phyloP scores from a whole-genome alignment of 2,329 filamentous ascomycete species.

The Aureobasidium subglaciale region DNA sequence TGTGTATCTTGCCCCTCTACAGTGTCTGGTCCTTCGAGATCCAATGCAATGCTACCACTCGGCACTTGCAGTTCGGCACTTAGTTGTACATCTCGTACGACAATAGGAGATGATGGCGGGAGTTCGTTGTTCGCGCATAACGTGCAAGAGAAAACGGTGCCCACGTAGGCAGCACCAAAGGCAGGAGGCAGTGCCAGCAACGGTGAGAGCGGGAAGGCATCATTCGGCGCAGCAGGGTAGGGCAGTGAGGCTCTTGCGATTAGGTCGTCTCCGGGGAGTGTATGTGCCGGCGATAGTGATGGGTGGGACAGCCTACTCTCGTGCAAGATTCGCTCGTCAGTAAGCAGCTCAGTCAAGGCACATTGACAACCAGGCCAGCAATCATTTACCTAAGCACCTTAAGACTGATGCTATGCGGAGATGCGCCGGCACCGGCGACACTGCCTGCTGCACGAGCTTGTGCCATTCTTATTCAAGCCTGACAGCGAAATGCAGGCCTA shows the following conservation, averaged over 20 bases:
- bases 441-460: conserved; percentile 5
- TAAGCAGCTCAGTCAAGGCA: background rate
- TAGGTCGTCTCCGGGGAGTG: conserved; percentile 48
- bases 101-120: conserved; percentile 29
- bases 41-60: conserved; percentile 57
- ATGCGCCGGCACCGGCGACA: conserved; percentile 15
- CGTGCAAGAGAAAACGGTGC: conserved; percentile 90
- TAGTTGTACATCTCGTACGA: conserved; percentile 70
- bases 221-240: conserved; percentile 49
- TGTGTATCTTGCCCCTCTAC: conserved; percentile 37
- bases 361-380: background rate
- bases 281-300: conserved; percentile 63
- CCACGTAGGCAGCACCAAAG: conserved; percentile 92
- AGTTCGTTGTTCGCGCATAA: conserved; percentile 92
- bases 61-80: conserved; percentile 95
- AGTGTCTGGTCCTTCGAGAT: conserved; percentile 49
- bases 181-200: conserved; percentile 77
- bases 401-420: conserved; percentile 73
- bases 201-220: conserved; percentile 50
- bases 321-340: conserved; percentile 13
- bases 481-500: background rate
- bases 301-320: conserved; percentile 69
- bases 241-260: conserved; percentile 64
- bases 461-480: background rate
- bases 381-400: conserved; percentile 75